Conservation (phyloP, 2,329 filamentous ascomycete genomes). For the Neofusicoccum cordaticola region DNA sequence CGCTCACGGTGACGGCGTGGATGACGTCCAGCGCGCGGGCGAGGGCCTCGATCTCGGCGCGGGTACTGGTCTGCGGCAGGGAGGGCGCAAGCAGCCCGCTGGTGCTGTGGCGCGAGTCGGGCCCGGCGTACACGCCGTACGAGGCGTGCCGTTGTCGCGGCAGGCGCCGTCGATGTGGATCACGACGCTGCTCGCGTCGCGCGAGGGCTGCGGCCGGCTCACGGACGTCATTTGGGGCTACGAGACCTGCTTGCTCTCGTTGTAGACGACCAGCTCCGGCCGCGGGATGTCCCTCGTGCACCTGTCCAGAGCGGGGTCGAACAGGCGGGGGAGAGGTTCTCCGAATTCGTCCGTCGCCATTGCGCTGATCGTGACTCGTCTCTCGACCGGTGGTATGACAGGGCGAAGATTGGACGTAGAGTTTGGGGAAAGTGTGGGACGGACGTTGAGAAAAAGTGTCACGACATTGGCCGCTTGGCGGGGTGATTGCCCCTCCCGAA, state of each 20-base stretch:
- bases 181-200: slow-evolving; percentile 18
- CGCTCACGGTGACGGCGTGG: slow-evolving; percentile 9
- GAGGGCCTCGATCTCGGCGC: slow-evolving; percentile 23
- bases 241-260: slow-evolving; percentile 13
- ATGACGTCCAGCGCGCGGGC: slow-evolving; percentile 13
- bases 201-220: not conserved
- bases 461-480: no score
- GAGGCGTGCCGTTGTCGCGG: slow-evolving; percentile 22
- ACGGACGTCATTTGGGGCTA: slow-evolving; percentile 8
- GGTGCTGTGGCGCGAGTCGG: slow-evolving; percentile 17
- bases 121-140: slow-evolving; percentile 23
- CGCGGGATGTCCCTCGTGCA: not conserved
- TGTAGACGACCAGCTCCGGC: slow-evolving; percentile 16
- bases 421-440: no score
- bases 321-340: not conserved
- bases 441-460: no score
- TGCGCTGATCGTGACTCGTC: not conserved
- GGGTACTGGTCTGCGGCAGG: slow-evolving; percentile 20
- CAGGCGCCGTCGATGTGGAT: slow-evolving; percentile 26
- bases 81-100: not conserved
- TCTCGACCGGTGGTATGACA: no score
- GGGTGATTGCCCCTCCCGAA: no score
- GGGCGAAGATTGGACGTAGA: no score
- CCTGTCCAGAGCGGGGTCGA: not conserved
- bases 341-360: not conserved